A percentile compares a stretch with the other conserved stretches of the same genome.
These are phyloP conservation scores for Dothiorella sarmentorum DNA, from an alignment of 2,329 filamentous ascomycete species.

Conservation along the genomic window DNA sequence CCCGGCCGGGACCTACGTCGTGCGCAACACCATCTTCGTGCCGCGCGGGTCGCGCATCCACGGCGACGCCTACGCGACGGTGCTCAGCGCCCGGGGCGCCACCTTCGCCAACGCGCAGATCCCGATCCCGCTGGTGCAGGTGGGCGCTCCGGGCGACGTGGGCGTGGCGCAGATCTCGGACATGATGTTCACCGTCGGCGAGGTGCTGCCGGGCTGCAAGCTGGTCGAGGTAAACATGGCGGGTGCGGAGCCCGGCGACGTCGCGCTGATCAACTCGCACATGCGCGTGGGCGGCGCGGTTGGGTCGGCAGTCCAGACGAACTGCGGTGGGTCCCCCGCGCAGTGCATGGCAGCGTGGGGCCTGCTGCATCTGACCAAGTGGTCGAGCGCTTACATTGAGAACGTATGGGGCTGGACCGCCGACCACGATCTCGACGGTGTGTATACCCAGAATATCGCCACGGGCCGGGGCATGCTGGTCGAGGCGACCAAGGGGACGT, in stretches of 20 bases:
- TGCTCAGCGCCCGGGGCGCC: slow-evolving; percentile 22
- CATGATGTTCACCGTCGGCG: slow-evolving; percentile 23
- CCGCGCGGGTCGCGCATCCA: slow-evolving; percentile 21
- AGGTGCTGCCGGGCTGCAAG: slow-evolving; percentile 15
- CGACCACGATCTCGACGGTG: slow-evolving; percentile 49
- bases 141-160: slow-evolving; percentile 22
- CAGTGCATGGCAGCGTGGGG: slow-evolving; percentile 30
- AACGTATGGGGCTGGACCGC: slow-evolving; percentile 55
- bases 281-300: slow-evolving; percentile 36
- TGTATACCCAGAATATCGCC: slow-evolving; percentile 41
- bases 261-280: slow-evolving; percentile 40
- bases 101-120: slow-evolving; percentile 21
- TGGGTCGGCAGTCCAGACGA: slow-evolving; percentile 26
- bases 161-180: slow-evolving; percentile 25
- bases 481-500: slow-evolving; percentile 50
- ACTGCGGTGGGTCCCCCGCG: slow-evolving; percentile 31
- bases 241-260: slow-evolving; percentile 44
- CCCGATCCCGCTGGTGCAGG: slow-evolving; percentile 22
- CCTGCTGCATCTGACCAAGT: slow-evolving; percentile 48
- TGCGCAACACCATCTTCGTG: slow-evolving; percentile 22
- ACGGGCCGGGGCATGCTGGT: slow-evolving; percentile 48
- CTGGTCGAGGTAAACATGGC: slow-evolving; percentile 49
- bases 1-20: slow-evolving; percentile 23
- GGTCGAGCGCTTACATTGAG: slow-evolving; percentile 52
- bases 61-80: slow-evolving; percentile 22